These are phyloP conservation scores for Larix kaempferi DNA, from an alignment of 75 land plant species.

Conservation along the genomic window DNA sequence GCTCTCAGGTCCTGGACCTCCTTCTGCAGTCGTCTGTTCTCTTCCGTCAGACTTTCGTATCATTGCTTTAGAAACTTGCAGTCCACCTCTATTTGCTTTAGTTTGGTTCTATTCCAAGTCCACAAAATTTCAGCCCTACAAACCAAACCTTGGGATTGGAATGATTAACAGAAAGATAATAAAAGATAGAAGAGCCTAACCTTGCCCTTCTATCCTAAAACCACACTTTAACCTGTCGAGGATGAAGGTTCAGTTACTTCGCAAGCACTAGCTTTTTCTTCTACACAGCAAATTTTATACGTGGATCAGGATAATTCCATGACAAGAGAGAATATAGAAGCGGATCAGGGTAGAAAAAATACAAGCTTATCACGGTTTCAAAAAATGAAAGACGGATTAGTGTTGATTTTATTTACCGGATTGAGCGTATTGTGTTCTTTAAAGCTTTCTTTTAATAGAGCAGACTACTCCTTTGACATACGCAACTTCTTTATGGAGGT, in stretches of 20 bases:
- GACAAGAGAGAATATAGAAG: neutral
- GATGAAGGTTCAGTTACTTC: constrained; percentile 52
- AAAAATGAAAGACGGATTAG: neutral
- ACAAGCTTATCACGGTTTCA: neutral
- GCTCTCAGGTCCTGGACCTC: constrained; percentile 57
- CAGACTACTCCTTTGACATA: constrained; percentile 83
- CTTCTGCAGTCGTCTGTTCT: constrained; percentile 56
- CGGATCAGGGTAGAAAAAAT: no score
- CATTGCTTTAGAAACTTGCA: constrained; percentile 57
- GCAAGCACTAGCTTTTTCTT: constrained; percentile 57
- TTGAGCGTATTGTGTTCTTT: constrained; percentile 93
- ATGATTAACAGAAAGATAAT: neutral
- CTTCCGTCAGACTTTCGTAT: constrained; percentile 55
- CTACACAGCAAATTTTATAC: constrained; percentile 5
- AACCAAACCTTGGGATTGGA: neutral
- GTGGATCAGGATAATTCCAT: neutral
- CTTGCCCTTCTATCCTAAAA: constrained; percentile 63
- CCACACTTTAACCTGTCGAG: constrained; percentile 64
- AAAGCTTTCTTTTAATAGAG: constrained; percentile 83
- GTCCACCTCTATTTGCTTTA: constrained; percentile 67
- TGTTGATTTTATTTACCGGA: constrained; percentile 37
- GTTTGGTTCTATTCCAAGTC: constrained; percentile 34
- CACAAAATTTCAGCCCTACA: neutral
- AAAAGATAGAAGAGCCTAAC: constrained; percentile 5
- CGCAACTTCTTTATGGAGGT: constrained; percentile 78